Evolutionary conservation across 2,329 filamentous ascomycete species (phyloP), one percentile per base, ranked within the genome.

Genomic region (Talaromyces verruculosus): DNA sequence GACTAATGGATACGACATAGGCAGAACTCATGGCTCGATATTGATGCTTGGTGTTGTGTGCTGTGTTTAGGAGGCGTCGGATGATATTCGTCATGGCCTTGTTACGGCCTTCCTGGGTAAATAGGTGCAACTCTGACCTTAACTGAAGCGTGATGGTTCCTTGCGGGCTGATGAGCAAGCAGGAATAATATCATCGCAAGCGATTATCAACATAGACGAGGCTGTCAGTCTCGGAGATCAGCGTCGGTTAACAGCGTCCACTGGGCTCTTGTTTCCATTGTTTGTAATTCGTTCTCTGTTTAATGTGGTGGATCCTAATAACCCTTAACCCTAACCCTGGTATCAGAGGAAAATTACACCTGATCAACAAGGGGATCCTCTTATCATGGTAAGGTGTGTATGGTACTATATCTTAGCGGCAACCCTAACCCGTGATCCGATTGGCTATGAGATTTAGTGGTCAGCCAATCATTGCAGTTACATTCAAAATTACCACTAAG

Each of bases 1-100:
- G 13, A 35, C 60, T 61, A 17, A 66, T 19, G 41, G 41, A 45
- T 45, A 7, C 41, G 41, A 45, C 41, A 45, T 45, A 45, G 41
- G 17, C 39, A 41, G 41, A 45, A 45, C 41, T 45, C 41, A 45
- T 45, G 41, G n/a, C 41, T 45, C 41, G 41, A 45, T 45, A 45
- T 45, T 45, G 41, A 19, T 45, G 41, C 41, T 22, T 45, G 41
- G 17, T n/a, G 30, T 10, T 33, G 30, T 33, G 30, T 43, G 41
- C 19, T 22, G 41, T 45, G 41, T 45, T n/a, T 19, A 45, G 41
- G 41, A 45, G 41, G 8, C 41, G 41, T 45, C n/a, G 41, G 41
- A 45, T 17, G 41, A 45, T 45, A 45, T 11, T 45, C 41, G 17
- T n/a, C 41, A 45, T 45, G 17, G 41, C 41, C 41, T 45, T 45